Evolutionary conservation across 148 eudicot genomes (phyloP).

Genomic region (Rhododendron mucronatum): DNA sequence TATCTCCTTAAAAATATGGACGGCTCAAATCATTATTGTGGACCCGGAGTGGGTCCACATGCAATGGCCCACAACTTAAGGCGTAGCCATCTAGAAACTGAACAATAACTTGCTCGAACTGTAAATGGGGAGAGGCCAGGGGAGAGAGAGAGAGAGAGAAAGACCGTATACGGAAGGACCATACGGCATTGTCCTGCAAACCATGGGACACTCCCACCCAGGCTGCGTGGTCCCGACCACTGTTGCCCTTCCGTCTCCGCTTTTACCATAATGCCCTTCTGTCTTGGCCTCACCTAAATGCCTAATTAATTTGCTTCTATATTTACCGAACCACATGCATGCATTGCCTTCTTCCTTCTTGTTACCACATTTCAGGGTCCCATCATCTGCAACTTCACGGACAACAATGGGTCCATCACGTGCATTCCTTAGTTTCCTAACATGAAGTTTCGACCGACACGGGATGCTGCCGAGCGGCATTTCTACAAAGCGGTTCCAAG

Average conservation of each 20-base stretch:
- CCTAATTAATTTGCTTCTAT: neutral
- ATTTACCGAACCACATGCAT: constrained; percentile 1
- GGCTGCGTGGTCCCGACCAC: neutral
- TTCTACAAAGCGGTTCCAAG: too few species aligned
- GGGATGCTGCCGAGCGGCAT: too few species aligned
- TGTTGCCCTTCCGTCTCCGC: neutral
- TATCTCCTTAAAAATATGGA: too few species aligned
- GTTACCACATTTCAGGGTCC: neutral
- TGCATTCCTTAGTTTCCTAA: too few species aligned
- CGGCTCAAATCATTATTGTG: too few species aligned
- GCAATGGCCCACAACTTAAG: too few species aligned
- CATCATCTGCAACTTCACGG: neutral
- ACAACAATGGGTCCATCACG: neutral
- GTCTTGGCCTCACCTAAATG: neutral
- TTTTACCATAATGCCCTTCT: neutral
- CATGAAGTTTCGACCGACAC: neutral
- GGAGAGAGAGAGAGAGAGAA: neutral
- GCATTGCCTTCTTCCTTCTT: too few species aligned
- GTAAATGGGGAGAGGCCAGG: too few species aligned
- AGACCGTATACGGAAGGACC: constrained; percentile 65
- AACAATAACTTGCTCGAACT: too few species aligned
- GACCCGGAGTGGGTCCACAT: too few species aligned
- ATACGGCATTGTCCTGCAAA: constrained; percentile 48
- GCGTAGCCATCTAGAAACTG: too few species aligned
- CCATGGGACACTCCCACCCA: neutral